Evolutionary conservation across 192 early-diverging fungal species (phyloP), one percentile per base, ranked within the genome.

Genomic region (Coemansia sp.): DNA sequence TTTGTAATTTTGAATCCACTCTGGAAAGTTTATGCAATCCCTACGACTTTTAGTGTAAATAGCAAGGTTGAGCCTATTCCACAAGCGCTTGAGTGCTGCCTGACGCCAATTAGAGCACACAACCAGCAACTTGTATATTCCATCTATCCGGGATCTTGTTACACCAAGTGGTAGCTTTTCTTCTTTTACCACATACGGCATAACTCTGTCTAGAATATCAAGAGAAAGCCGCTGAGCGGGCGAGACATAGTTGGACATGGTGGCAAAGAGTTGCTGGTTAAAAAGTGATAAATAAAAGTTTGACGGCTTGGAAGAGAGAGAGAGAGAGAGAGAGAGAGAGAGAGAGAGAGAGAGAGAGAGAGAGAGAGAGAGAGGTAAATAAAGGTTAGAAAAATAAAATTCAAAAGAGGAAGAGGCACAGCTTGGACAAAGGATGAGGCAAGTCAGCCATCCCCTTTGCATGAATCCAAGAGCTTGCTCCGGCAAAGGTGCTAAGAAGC

Each of bases 41-140:
- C 24, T 31, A 12, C 29, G 12, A 15, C 24, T 31, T 13, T 22
- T 27, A 31, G 53, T 13, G 16, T 36, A 33, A 9, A 61, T n/a
- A 8, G 34, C 18, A 20, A 61, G 18, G 16, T 36, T 38, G 7
- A 38, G 33, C 18, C 2, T 61, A 20, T 18, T 33, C 58, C 58
- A 61, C 16, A 61, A 5, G n/a, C 34, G 12, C 58, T 39, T 15
- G 8, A 61, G 33, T 36, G 58, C 34, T n/a, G 58, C 58, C 58
- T 61, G 58, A 5, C 58, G 58, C 58, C 58, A 61, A 3, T 3
- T 38, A 4, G 33, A 61, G 58, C 58, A 18, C 16, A 38, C 58
- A n/a, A 38, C 58, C 34, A 38, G 34, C 58, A 61, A 43, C 43
- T 53, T 65, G 27, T 71, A 29, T 33, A 49, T 40, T 49, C 27